These are phyloP conservation scores for Plicaturopsis crispa DNA, from an alignment of 768 basidiomycete species.

Conservation along the genomic window DNA sequence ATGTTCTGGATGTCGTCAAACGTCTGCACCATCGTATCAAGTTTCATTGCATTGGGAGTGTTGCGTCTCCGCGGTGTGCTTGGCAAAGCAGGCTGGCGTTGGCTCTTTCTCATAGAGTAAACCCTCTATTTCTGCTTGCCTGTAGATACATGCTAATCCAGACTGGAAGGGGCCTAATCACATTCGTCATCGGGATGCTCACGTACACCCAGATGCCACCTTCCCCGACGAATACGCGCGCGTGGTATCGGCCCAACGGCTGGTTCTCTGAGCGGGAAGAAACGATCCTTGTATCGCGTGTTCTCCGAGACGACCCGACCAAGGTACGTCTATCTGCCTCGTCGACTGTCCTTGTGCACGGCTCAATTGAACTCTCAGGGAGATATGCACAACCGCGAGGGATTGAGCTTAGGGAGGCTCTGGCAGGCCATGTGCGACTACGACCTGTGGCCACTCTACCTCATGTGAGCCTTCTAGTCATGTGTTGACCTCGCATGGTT, in stretches of 20 bases:
- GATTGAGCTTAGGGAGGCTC: conserved; percentile 37
- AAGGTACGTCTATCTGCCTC: conserved; percentile 34
- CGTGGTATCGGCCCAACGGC: conserved; percentile 50
- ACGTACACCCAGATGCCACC: conserved; percentile 56
- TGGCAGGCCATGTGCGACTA: conserved; percentile 53
- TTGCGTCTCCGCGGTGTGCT: conserved; percentile 50
- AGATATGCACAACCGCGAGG: conserved; percentile 69
- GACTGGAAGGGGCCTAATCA: conserved; percentile 32
- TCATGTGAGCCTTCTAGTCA: conserved; percentile 27
- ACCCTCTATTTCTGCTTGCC: conserved; percentile 6
- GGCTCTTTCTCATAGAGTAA: conserved; percentile 49
- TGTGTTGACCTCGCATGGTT: background rate
- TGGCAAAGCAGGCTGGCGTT: conserved; percentile 48
- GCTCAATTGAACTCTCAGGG: conserved; percentile 24
- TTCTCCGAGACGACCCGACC: conserved; percentile 56
- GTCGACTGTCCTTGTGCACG: background rate
- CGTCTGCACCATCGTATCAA: conserved; percentile 36
- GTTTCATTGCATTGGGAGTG: conserved; percentile 54
- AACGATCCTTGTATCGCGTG: conserved; percentile 47
- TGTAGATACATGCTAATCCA: background rate
- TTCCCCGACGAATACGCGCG: conserved; percentile 50
- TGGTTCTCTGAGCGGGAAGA: conserved; percentile 63
- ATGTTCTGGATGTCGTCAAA: conserved; percentile 48
- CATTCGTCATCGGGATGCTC: conserved; percentile 40
- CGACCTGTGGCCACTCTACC: conserved; percentile 62